phyloP scores from a whole-genome alignment of 345 rosid genomes.

The Firmiana major region DNA sequence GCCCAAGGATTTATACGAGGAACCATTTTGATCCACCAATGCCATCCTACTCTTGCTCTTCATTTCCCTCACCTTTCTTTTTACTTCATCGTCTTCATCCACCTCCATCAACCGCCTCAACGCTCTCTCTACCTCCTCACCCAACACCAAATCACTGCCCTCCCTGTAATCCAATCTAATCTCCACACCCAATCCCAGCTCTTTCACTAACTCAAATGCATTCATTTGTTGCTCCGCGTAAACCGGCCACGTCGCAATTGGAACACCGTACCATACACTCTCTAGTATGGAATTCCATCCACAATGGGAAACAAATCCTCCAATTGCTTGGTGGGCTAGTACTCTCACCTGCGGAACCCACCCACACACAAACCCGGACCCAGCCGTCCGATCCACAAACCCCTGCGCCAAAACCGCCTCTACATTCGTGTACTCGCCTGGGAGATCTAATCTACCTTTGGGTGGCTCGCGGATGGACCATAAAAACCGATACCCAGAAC shows the following conservation, averaged over 20 bases:
- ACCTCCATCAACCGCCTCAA: conserved; percentile 12
- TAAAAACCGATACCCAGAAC: conserved; percentile 16
- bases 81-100: background rate
- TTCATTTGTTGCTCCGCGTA: conserved; percentile 32
- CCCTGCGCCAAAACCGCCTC: conserved; percentile 19
- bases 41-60: no score
- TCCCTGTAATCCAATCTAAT: conserved; percentile 23
- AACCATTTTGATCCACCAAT: no score
- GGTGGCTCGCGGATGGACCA: conserved; percentile 20
- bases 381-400: conserved; percentile 16
- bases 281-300: no score
- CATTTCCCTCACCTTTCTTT: no score
- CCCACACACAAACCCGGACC: conserved; percentile 19
- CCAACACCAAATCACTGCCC: background rate
- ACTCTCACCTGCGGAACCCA: conserved; percentile 14
- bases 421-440: background rate
- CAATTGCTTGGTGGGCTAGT: conserved; percentile 17
- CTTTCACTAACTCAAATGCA: conserved; percentile 23
- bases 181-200: conserved; percentile 21
- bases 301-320: conserved; percentile 23
- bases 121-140: conserved; percentile 4
- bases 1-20: no score
- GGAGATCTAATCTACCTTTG: background rate
- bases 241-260: background rate
- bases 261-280: background rate